Base-by-base conservation (phyloP, 2,329 filamentous ascomycete genomes). In the Hawksworthiomyces lignivorus region DNA sequence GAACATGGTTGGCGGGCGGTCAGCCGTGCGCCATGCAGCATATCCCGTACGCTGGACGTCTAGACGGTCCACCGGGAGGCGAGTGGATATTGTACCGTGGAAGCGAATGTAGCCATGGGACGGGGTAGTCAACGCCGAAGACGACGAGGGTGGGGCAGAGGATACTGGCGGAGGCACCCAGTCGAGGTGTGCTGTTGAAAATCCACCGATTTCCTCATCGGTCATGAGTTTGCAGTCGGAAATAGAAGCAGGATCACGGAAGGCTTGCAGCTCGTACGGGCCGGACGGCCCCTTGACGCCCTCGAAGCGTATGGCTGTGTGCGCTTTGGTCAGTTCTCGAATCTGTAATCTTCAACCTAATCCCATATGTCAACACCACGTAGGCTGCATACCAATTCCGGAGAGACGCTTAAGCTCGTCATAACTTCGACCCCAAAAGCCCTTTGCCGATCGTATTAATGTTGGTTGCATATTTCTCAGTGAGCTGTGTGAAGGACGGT, bases 151-250 rank as follows among this genome's bases (percentile, higher is more conserved):
- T 34, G 46, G 28, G 26, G 44, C 32, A 6, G 36, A 38, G 17
- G 36, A 38, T n/a, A n/a, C n/a, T 21, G 29, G 22, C 14, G 54
- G 38, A 4, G 60, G 65, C 30, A 80, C 66, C 58, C 78, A 81
- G 53, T 89, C 83, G 46, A 97, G 69, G 33, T 76, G 66, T 31
- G 80, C 83, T 15, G 75, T 76, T 26, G 89, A 95, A 65, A 78
- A 89, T 45, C 90, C 92, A 48, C 90, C 90, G 19, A 94, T 87
- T 55, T 90, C 83, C 44, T 72, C 70, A 60, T 98, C 90, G 51
- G 82, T 85, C 80, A 97, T 92, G 50, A 84, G 69, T 61, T 94
- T 92, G 61, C 73, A 77, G 48, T 68, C 64, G 27, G 62, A 50
- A 28, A 77, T 54, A 4, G 67, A 65, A 18, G 67, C 63, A 31